These are phyloP conservation scores for Phytophthora litchii DNA, from an alignment of 352 stramenopile genomes.

Conservation along the genomic window DNA sequence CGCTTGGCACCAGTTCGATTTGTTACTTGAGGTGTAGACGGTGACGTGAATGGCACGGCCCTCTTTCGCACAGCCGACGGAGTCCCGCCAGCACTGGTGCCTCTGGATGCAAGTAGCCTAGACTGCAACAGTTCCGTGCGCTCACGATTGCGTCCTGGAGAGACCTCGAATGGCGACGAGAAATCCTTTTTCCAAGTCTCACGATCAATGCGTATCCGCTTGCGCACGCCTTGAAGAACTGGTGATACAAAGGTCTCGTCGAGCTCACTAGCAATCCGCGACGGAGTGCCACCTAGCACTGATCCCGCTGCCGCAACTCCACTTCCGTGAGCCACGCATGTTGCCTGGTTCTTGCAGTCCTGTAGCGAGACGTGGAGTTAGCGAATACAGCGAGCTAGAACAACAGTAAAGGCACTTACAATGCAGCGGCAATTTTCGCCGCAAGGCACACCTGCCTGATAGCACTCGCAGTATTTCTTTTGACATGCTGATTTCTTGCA, in stretches of 20 bases:
- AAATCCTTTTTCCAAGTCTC: conserved; percentile 77
- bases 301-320: conserved; percentile 28
- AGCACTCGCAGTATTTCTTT: conserved; percentile 99
- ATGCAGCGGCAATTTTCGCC: conserved; percentile 91
- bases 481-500: conserved; percentile 97
- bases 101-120: conserved; percentile 36
- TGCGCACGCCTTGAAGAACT: conserved; percentile 55
- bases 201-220: conserved; percentile 68
- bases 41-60: conserved; percentile 19
- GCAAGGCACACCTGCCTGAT: conserved; percentile 89
- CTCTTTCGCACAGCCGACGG: conserved; percentile 31
- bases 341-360: conserved; percentile 85
- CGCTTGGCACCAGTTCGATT: conserved; percentile 18
- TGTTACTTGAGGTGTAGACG: conserved; percentile 24
- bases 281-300: conserved; percentile 21
- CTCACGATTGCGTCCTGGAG: conserved; percentile 53
- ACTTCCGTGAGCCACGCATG: conserved; percentile 46
- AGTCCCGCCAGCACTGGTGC: neutral
- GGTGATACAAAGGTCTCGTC: conserved; percentile 71
- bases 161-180: conserved; percentile 67
- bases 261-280: conserved; percentile 37
- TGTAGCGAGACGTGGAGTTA: conserved; percentile 16
- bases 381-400: neutral
- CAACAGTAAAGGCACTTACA: conserved; percentile 45
- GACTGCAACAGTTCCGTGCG: conserved; percentile 59